Conservation (phyloP, 2,329 filamentous ascomycete species). For the Colletotrichum costaricense region DNA sequence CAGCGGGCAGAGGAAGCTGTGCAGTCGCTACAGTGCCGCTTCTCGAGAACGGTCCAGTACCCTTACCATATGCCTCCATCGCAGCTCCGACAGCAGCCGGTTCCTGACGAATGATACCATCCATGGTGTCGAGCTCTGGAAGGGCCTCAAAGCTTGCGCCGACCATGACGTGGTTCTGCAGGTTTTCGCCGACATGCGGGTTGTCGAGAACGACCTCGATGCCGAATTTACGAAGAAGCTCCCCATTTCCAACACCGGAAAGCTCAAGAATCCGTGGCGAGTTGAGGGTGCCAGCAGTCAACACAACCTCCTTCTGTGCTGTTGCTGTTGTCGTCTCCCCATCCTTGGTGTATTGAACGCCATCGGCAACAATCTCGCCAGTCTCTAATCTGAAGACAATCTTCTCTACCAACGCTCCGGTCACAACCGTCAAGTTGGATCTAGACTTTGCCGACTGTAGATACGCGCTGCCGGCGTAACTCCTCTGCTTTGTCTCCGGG, state of each 20-base stretch:
- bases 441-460: constrained; percentile 37
- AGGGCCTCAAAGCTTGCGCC: constrained; percentile 40
- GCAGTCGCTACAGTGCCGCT: constrained; percentile 38
- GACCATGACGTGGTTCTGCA: constrained; percentile 48
- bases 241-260: constrained; percentile 51
- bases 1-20: constrained; percentile 38
- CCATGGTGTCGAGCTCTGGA: constrained; percentile 39
- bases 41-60: constrained; percentile 38
- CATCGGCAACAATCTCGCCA: constrained; percentile 36
- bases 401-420: constrained; percentile 38
- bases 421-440: constrained; percentile 41
- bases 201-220: constrained; percentile 47
- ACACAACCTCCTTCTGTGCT: constrained; percentile 53
- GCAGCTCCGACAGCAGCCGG: constrained; percentile 35
- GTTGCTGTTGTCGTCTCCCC: constrained; percentile 35
- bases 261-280: constrained; percentile 56
- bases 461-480: constrained; percentile 41
- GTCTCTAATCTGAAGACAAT: constrained; percentile 38
- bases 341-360: constrained; percentile 36
- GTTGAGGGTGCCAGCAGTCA: constrained; percentile 55
- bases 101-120: constrained; percentile 38
- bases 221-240: constrained; percentile 45
- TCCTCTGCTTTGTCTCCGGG: constrained; percentile 39
- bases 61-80: constrained; percentile 39
- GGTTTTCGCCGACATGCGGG: constrained; percentile 51